Evolutionary conservation across 208 protist species (phyloP).

Genomic region (Phytomonas sp.): DNA sequence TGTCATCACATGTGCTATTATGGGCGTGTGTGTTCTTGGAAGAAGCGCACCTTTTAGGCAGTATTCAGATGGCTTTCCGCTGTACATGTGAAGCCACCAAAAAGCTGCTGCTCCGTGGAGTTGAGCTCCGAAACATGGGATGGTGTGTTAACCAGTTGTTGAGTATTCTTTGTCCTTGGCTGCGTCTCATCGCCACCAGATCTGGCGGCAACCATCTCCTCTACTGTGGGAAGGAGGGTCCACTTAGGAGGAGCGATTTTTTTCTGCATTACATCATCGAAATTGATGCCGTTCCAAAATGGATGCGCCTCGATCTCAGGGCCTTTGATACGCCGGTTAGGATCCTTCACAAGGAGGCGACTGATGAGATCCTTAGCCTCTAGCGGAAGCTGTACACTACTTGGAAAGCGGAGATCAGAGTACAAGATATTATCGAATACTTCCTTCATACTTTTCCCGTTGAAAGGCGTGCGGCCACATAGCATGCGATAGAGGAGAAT

Average conservation of each 20-base stretch:
- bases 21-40: slow-evolving; percentile 1
- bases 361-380: slow-evolving; percentile 90
- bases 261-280: slow-evolving; percentile 82
- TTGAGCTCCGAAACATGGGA: slow-evolving; percentile 75
- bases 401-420: slow-evolving; percentile 86
- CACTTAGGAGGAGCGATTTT: slow-evolving; percentile 79
- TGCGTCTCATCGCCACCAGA: slow-evolving; percentile 15
- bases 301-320: slow-evolving; percentile 80
- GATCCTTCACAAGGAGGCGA: slow-evolving; percentile 86
- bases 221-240: slow-evolving; percentile 69
- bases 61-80: slow-evolving; percentile 68
- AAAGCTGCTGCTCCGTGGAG: slow-evolving; percentile 81
- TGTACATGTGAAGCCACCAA: slow-evolving; percentile 88
- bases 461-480: slow-evolving; percentile 92
- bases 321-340: slow-evolving; percentile 79
- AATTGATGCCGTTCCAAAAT: slow-evolving; percentile 89
- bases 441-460: slow-evolving; percentile 87
- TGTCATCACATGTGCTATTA: not conserved
- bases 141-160: slow-evolving; percentile 83
- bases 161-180: slow-evolving; percentile 33
- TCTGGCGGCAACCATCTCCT: slow-evolving; percentile 68
- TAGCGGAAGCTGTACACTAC: slow-evolving; percentile 66
- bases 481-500: slow-evolving; percentile 97
- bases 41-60: not conserved
- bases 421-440: slow-evolving; percentile 92